phyloP scores from a whole-genome alignment of 2,329 filamentous ascomycete genomes.

The Penicillium sp. region DNA sequence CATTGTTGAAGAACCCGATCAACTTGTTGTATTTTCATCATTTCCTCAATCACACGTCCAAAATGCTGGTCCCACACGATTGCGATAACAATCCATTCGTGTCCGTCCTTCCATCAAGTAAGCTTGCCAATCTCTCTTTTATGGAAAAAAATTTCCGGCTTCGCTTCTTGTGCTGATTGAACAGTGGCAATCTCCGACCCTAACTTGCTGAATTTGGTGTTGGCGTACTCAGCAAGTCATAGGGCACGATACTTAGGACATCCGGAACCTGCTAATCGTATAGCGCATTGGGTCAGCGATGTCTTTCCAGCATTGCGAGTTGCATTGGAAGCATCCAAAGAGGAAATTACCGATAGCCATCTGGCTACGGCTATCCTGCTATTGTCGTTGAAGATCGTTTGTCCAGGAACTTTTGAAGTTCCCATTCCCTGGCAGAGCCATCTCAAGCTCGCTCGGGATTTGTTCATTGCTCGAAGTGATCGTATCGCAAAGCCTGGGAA shows the following conservation, averaged over 20 bases:
- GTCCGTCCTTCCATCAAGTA: constrained; percentile 66
- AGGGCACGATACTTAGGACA: constrained; percentile 76
- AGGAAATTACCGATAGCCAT: constrained; percentile 72
- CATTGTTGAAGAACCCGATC: constrained; percentile 74
- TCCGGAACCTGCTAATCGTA: constrained; percentile 75
- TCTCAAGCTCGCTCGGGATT: constrained; percentile 74
- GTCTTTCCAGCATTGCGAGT: constrained; percentile 70
- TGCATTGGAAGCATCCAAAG: constrained; percentile 66
- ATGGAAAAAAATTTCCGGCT: constrained; percentile 30
- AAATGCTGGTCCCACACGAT: constrained; percentile 67
- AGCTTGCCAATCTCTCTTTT: constrained; percentile 42
- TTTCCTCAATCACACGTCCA: constrained; percentile 80
- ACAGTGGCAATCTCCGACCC: constrained; percentile 51
- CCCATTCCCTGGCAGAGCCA: constrained; percentile 81
- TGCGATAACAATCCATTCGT: constrained; percentile 67
- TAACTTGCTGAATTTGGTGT: constrained; percentile 75
- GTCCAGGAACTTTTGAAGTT: constrained; percentile 80
- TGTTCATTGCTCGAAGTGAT: constrained; percentile 72
- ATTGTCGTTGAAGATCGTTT: constrained; percentile 81
- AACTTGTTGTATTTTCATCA: constrained; percentile 78
- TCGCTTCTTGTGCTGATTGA: constrained; percentile 48
- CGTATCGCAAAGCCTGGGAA: constrained; percentile 59
- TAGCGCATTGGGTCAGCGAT: constrained; percentile 79
- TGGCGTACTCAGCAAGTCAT: constrained; percentile 86
- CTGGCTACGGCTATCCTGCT: constrained; percentile 86